A percentile compares a stretch with the other conserved stretches of the same genome.
Evolutionary conservation across 148 eudicot genomes (phyloP).

Genomic region (Heliamphora exappendiculata): DNA sequence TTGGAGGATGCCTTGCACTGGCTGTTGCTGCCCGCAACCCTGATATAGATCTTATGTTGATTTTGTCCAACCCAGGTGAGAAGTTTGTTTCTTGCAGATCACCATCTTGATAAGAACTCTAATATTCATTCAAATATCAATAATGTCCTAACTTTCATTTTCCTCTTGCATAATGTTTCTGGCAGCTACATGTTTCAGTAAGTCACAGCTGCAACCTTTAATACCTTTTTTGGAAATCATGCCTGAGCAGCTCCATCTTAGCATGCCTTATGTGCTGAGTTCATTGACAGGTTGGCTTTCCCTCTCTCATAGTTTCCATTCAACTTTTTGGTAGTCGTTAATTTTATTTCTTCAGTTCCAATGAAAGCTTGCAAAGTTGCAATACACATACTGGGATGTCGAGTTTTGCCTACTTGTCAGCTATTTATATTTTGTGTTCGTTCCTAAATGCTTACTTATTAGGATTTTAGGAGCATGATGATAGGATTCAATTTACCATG

Average conservation of each 20-base stretch:
- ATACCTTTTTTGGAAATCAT: conserved; percentile 33
- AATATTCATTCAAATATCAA: background rate
- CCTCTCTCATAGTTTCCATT: background rate
- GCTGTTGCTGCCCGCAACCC: conserved; percentile 58
- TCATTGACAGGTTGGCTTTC: conserved; percentile 34
- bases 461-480: background rate
- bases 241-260: conserved; percentile 34
- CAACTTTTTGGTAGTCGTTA: background rate
- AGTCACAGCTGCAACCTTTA: conserved; percentile 41
- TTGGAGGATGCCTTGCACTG: conserved; percentile 62
- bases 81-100: background rate
- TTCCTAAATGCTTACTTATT: background rate
- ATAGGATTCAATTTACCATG: background rate
- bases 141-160: background rate
- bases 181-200: conserved; percentile 61
- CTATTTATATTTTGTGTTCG: background rate
- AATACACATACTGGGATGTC: background rate
- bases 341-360: background rate
- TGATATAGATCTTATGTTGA: conserved; percentile 47
- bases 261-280: conserved; percentile 32
- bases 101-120: background rate
- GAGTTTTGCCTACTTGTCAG: background rate
- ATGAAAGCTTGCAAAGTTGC: background rate
- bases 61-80: conserved; percentile 78
- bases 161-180: conserved; percentile 13